These are phyloP conservation scores for Pythium volutum DNA, from an alignment of 352 stramenopile species.

Conservation along the genomic window DNA sequence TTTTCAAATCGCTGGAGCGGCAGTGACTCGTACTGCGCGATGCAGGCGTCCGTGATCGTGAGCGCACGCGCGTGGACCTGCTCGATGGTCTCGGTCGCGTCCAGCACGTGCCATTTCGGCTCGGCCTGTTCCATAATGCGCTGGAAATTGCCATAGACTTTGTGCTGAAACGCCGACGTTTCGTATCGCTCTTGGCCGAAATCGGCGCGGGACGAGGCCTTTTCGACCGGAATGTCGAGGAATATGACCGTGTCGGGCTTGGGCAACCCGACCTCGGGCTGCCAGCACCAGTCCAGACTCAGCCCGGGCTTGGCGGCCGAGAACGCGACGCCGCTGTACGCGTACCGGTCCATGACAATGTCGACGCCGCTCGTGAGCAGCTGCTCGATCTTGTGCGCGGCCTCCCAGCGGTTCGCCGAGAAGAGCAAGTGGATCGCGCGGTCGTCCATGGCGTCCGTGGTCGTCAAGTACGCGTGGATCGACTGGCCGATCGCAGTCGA, in stretches of 20 bases:
- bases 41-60: constrained; percentile 46
- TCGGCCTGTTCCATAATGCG: constrained; percentile 41
- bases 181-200: constrained; percentile 94
- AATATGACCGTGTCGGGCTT: constrained; percentile 97
- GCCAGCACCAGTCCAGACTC: constrained; percentile 97
- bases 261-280: constrained; percentile 95
- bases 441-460: constrained; percentile 92
- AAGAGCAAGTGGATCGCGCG: constrained; percentile 98
- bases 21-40: constrained; percentile 26
- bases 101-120: constrained; percentile 72
- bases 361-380: constrained; percentile 82
- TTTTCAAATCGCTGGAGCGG: constrained; percentile 46
- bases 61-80: constrained; percentile 66
- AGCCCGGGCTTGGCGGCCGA: constrained; percentile 94
- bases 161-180: constrained; percentile 82
- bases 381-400: constrained; percentile 64
- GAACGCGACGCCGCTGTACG: constrained; percentile 98
- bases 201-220: constrained; percentile 87
- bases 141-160: constrained; percentile 83
- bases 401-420: constrained; percentile 99
- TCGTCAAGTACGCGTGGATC: constrained; percentile 97
- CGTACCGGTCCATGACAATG: constrained; percentile 96
- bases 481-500: constrained; percentile 93
- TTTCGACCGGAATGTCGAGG: constrained; percentile 93
- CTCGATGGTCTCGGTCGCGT: constrained; percentile 74